Conservation (phyloP, 1,284 basidiomycete species). For the Leccinum insolens region DNA sequence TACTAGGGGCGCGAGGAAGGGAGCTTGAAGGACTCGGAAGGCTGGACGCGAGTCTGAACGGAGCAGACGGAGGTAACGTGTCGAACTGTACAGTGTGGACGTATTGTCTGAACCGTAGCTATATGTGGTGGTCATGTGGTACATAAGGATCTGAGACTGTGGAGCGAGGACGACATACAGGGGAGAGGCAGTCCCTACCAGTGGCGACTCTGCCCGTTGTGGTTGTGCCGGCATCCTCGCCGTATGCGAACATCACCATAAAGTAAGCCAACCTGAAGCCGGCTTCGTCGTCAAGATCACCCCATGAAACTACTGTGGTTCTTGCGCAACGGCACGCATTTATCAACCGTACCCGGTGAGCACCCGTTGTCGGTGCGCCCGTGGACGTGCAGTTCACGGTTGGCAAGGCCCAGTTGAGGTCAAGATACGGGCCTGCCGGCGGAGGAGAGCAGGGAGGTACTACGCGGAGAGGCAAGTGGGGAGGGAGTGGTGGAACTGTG, state of each 20-base stretch:
- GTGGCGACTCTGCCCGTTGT: slow-evolving; percentile 23
- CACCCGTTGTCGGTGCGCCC: slow-evolving; percentile 63
- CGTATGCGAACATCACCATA: not conserved
- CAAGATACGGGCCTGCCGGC: slow-evolving; percentile 59
- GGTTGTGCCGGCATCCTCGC: not conserved
- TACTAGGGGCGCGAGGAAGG: no score
- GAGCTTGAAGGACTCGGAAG: no score
- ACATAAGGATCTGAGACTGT: slow-evolving; percentile 92
- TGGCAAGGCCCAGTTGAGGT: slow-evolving; percentile 68
- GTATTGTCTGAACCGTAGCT: slow-evolving; percentile 79
- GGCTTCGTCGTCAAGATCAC: slow-evolving; percentile 23
- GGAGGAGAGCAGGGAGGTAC: slow-evolving; percentile 38
- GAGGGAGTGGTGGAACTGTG: not conserved
- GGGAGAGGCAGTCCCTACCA: not conserved
- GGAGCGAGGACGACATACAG: slow-evolving; percentile 70
- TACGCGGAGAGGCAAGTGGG: slow-evolving; percentile 14
- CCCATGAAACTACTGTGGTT: slow-evolving; percentile 60
- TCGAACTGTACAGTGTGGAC: slow-evolving; percentile 75
- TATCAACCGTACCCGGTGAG: slow-evolving; percentile 80
- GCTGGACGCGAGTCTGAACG: slow-evolving; percentile 91
- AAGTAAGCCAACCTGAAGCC: not conserved
- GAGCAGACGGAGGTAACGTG: slow-evolving; percentile 80
- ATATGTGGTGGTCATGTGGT: slow-evolving; percentile 95
- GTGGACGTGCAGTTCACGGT: slow-evolving; percentile 79
- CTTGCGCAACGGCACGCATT: slow-evolving; percentile 82